Evolutionary conservation across 2,329 filamentous ascomycete species (phyloP).

Genomic region (Sporothrix protearum): DNA sequence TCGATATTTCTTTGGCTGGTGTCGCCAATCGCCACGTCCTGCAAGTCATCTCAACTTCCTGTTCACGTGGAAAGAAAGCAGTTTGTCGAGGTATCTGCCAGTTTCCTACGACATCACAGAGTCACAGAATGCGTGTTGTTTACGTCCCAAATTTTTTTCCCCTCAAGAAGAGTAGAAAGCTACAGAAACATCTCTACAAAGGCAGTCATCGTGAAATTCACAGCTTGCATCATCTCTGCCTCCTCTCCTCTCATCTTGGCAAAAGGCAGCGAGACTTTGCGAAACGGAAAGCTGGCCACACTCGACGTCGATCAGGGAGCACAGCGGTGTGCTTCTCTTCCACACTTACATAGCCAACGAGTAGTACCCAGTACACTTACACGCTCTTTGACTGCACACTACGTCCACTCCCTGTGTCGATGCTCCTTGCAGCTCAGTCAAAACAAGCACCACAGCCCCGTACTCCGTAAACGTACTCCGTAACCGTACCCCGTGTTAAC

Average conservation of each 20-base stretch:
- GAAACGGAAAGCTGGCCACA: slow-evolving; percentile 31
- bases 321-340: background rate
- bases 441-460: slow-evolving; percentile 11
- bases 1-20: background rate
- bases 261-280: slow-evolving; percentile 31
- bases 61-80: background rate
- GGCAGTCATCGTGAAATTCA: background rate
- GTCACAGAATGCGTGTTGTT: background rate
- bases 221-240: background rate
- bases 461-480: slow-evolving; percentile 3
- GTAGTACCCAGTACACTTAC: background rate
- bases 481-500: too few species aligned
- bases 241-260: slow-evolving; percentile 20
- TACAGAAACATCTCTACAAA: background rate
- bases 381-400: background rate
- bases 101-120: too few species aligned
- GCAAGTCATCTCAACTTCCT: background rate
- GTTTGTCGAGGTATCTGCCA: background rate
- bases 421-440: slow-evolving; percentile 11
- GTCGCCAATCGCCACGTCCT: background rate
- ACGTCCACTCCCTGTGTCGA: background rate
- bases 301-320: slow-evolving; percentile 34
- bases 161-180: background rate
- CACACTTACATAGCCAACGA: background rate
- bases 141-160: background rate